Evolutionary conservation across 441 rosid species (phyloP), one percentile per base, ranked within the genome.

Genomic region (Pelargonium cotyledonis): DNA sequence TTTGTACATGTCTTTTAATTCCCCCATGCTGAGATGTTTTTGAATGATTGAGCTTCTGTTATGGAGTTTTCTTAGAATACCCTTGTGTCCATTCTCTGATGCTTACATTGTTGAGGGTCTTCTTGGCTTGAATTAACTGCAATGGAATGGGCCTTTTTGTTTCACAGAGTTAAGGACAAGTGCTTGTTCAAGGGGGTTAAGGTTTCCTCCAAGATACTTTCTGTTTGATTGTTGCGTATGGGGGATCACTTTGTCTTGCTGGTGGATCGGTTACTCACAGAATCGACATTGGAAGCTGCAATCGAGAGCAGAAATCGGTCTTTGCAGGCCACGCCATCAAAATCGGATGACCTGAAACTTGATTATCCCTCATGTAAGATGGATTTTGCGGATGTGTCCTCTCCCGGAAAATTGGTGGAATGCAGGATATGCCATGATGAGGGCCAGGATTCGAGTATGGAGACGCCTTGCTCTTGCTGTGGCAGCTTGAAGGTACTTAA

Each of bases 381-480:
- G 5, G 87, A 80, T 55, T 81, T 82, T 5, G 84, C 79, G 15
- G 85, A 82, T 67, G 46, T 80, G 43, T 81, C 77, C 4, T 73
- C 79, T 60, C 79, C 79, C 0, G 63, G 81, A 68, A 84, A 84
- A 78, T 72, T 94, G 76, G 98, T 83, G 15, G 88, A 88, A 65
- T 94, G 98, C 70, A 87, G 93, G 84, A 91, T 94, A 64, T 94
- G 98, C 81, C 98, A 89, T 74, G 98, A 91, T 26, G 97, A 94
- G 35, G 98, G 89, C 71, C 81, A 70, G 63, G 95, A 88, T 78
- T 85, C 88, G 1, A 91, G 87, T 51, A 94, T 94, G 98, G 98
- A 94, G 80, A 80, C 86, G 5, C 98, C 98, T 55, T 94, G 98
- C 75, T 87, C 96, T 66, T 94, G 98, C 69, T 82, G 83, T 46